A percentile compares a stretch with the other conserved stretches of the same genome.
phyloP scores from a whole-genome alignment of 345 rosid species.

The Euphorbia lathyris region DNA sequence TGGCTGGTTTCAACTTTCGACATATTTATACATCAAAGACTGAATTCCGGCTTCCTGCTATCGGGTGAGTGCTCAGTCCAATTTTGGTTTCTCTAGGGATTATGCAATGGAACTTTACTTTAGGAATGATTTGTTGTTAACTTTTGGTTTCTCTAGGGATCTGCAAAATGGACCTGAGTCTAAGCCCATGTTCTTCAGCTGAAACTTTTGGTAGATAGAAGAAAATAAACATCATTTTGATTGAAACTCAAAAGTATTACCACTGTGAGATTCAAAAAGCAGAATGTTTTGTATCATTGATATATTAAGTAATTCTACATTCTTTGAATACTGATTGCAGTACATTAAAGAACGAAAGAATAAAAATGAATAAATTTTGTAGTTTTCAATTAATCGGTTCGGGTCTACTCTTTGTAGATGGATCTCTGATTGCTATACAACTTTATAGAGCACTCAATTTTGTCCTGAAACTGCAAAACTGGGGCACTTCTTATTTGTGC shows the following conservation, averaged over 20 bases:
- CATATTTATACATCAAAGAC: neutral
- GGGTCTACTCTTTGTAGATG: no score
- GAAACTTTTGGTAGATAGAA: no score
- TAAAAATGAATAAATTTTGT: neutral
- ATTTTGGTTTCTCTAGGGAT: constrained; percentile 1
- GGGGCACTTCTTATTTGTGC: neutral
- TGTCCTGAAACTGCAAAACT: no score
- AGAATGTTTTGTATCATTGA: neutral
- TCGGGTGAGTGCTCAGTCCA: neutral
- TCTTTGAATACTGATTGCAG: neutral
- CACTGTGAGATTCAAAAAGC: neutral
- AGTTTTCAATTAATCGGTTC: no score
- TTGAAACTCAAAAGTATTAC: no score
- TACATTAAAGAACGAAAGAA: neutral
- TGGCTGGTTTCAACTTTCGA: neutral
- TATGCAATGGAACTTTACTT: neutral
- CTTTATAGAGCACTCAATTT: neutral
- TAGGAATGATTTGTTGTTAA: no score
- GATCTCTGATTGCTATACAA: neutral
- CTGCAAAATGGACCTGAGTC: no score
- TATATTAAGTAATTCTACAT: neutral
- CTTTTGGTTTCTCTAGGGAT: no score
- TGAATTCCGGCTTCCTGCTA: neutral
- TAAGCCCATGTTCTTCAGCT: no score
- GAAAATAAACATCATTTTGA: no score